Conservation (phyloP, 768 basidiomycete genomes). For the Coprinopsis strossmayeri region DNA sequence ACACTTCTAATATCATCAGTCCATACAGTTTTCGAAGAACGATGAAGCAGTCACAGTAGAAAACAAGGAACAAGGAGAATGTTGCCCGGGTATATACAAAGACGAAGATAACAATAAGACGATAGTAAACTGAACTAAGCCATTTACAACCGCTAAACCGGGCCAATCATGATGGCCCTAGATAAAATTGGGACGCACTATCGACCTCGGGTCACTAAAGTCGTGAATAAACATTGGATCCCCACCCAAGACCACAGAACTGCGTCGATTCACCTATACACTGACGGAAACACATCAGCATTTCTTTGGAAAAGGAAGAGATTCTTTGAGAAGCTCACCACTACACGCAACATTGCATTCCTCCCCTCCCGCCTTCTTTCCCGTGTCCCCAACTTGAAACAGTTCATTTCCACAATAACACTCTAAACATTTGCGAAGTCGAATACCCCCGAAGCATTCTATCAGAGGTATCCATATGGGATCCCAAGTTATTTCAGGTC, state of each 20-base stretch:
- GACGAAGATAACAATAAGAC: too few species aligned
- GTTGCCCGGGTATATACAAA: too few species aligned
- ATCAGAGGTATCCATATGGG: neutral
- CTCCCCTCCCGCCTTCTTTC: conserved; percentile 9
- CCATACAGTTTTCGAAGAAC: too few species aligned
- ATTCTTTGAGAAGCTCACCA: conserved; percentile 23
- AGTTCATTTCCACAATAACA: conserved; percentile 26
- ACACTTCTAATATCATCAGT: too few species aligned
- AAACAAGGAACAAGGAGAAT: too few species aligned
- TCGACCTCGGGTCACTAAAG: neutral
- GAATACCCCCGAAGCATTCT: neutral
- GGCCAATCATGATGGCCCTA: neutral
- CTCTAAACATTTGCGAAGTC: conserved; percentile 14
- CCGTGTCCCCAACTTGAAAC: conserved; percentile 17
- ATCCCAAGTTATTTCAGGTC: conserved; percentile 15
- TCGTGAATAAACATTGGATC: conserved; percentile 21
- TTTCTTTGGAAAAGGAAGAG: neutral
- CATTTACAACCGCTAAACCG: neutral
- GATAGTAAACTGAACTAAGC: too few species aligned
- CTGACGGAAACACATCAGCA: neutral
- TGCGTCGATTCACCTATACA: conserved; percentile 22
- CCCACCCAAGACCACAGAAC: conserved; percentile 29
- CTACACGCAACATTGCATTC: conserved; percentile 25
- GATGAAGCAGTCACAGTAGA: too few species aligned
- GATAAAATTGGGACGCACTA: neutral